These are phyloP conservation scores for Hypoxylon cercidicola DNA, from an alignment of 495 filamentous ascomycete genomes.

Conservation along the genomic window DNA sequence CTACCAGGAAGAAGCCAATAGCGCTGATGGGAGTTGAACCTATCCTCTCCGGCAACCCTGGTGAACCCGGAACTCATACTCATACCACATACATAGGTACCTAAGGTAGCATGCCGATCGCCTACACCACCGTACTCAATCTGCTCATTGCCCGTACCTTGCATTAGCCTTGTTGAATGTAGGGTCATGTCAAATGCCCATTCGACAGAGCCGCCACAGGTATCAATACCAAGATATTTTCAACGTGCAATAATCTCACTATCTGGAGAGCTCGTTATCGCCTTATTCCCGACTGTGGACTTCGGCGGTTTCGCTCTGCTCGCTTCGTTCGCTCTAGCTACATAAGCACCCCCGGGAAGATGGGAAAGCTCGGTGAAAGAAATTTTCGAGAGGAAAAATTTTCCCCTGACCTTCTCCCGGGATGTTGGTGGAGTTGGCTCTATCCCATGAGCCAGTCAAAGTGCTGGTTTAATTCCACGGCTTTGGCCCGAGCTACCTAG, in stretches of 20 bases:
- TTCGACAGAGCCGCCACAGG: slow-evolving; percentile 20
- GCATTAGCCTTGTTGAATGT: slow-evolving; percentile 33
- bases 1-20: too few relatives aligned
- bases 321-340: not conserved
- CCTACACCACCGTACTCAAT: slow-evolving; percentile 20
- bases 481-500: slow-evolving; percentile 23
- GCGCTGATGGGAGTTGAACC: too few relatives aligned
- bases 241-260: not conserved
- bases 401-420: slow-evolving; percentile 9
- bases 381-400: slow-evolving; percentile 14
- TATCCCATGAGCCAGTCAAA: slow-evolving; percentile 18
- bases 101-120: slow-evolving; percentile 19
- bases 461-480: slow-evolving; percentile 15
- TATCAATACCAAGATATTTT: slow-evolving; percentile 6
- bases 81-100: slow-evolving; percentile 14
- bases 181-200: slow-evolving; percentile 24
- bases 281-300: not conserved
- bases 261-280: not conserved
- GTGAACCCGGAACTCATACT: too few relatives aligned
- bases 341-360: slow-evolving; percentile 11
- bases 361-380: slow-evolving; percentile 18
- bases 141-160: slow-evolving; percentile 35
- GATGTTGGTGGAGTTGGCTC: slow-evolving; percentile 25
- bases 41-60: too few relatives aligned
- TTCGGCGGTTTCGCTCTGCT: slow-evolving; percentile 1